phyloP scores from a whole-genome alignment of 129 eudicot species.

The Helianthus annuus region DNA sequence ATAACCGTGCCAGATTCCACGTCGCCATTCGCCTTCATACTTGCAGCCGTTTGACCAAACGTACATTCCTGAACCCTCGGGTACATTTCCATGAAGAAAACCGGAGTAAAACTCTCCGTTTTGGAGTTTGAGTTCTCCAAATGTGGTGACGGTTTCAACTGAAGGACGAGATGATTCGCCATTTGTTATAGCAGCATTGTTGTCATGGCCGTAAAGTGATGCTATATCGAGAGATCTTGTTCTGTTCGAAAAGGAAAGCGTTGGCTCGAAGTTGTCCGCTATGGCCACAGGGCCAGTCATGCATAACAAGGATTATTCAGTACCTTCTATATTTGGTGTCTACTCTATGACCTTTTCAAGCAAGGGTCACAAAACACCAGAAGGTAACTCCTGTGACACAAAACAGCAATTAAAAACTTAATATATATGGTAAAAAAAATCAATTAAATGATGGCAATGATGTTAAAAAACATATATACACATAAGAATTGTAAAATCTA shows the following conservation, averaged over 20 bases:
- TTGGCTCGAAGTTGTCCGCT: slow-evolving; percentile 45
- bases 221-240: slow-evolving; percentile 62
- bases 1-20: slow-evolving; percentile 72
- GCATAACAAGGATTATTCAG: slow-evolving; percentile 62
- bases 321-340: not conserved
- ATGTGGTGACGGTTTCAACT: slow-evolving; percentile 45
- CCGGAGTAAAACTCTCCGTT: slow-evolving; percentile 83
- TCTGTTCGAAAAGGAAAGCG: slow-evolving; percentile 49
- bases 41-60: slow-evolving; percentile 74
- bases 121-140: slow-evolving; percentile 56
- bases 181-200: slow-evolving; percentile 31
- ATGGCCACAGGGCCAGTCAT: slow-evolving; percentile 86
- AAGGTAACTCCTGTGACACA: slow-evolving; percentile 1
- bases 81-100: slow-evolving; percentile 55
- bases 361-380: slow-evolving; percentile 8
- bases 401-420: slow-evolving; percentile 12
- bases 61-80: slow-evolving; percentile 82
- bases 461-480: not conserved
- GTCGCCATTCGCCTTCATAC: slow-evolving; percentile 89
- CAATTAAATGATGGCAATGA: not conserved
- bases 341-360: slow-evolving; percentile 2
- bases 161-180: slow-evolving; percentile 59
- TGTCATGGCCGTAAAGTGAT: slow-evolving; percentile 36
- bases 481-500: not conserved
- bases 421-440: not conserved